Evolutionary conservation across 164 flowering plant genomes (phyloP).

Genomic region (Magnolia kwangsiensis): DNA sequence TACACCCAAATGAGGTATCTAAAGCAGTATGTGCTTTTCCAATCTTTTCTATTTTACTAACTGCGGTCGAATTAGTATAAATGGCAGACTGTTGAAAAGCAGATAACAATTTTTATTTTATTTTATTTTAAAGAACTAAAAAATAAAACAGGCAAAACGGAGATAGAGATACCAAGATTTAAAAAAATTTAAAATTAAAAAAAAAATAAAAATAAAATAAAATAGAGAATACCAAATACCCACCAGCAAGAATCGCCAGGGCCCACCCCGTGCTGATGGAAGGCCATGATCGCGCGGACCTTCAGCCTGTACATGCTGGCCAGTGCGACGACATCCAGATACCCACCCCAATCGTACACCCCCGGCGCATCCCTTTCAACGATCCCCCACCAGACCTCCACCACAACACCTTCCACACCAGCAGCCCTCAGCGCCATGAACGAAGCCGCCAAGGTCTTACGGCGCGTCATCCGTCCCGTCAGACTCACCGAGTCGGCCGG

Average conservation of each 20-base stretch:
- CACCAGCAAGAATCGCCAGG: slow-evolving; percentile 52
- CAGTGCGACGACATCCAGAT: slow-evolving; percentile 45
- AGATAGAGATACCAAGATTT: no score
- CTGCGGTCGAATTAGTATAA: no score
- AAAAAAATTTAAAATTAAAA: not conserved
- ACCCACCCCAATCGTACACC: slow-evolving; percentile 58
- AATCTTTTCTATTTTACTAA: no score
- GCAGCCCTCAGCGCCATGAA: slow-evolving; percentile 45
- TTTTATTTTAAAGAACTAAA: no score
- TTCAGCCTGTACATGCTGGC: slow-evolving; percentile 47
- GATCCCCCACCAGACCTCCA: slow-evolving; percentile 84
- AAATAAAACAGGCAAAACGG: no score
- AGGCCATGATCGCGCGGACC: slow-evolving; percentile 64
- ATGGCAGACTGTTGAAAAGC: no score
- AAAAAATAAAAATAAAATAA: not conserved
- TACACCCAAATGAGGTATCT: no score
- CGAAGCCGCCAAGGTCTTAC: slow-evolving; percentile 38
- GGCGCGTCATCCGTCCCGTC: slow-evolving; percentile 26
- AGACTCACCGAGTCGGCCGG: slow-evolving; percentile 36
- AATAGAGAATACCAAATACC: slow-evolving; percentile 7
- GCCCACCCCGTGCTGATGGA: slow-evolving; percentile 54
- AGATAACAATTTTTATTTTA: no score
- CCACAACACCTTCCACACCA: slow-evolving; percentile 65
- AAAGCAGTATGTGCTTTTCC: no score
- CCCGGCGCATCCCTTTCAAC: slow-evolving; percentile 58